Evolutionary conservation across 257 asterid genomes (phyloP).

Genomic region (Cinchona pubescens): DNA sequence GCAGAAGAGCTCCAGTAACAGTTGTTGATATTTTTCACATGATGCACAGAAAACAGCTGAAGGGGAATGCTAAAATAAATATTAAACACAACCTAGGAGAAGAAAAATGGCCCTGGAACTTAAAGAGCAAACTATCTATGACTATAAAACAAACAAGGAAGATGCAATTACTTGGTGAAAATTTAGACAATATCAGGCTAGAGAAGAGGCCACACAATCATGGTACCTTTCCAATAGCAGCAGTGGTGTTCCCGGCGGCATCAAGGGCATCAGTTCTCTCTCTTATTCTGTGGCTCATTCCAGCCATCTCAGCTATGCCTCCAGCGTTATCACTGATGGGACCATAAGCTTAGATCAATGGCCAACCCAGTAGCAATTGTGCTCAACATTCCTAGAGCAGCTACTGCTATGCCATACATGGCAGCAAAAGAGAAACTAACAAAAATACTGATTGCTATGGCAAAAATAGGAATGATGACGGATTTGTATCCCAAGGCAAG

Average conservation of each 20-base stretch:
- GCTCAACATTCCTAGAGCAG: constrained; percentile 95
- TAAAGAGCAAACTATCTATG: background rate
- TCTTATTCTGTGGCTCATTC: constrained; percentile 87
- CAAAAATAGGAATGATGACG: constrained; percentile 84
- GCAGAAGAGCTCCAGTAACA: background rate
- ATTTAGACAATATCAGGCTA: background rate
- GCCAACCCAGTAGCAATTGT: constrained; percentile 92
- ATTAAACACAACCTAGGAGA: background rate
- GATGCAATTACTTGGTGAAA: background rate
- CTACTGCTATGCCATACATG: constrained; percentile 87
- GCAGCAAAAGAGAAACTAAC: constrained; percentile 88
- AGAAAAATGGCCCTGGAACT: background rate
- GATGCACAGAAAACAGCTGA: background rate
- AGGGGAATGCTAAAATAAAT: background rate
- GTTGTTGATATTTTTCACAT: background rate
- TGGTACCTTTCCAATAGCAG: constrained; percentile 85
- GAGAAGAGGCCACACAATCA: background rate
- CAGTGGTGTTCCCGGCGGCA: constrained; percentile 96
- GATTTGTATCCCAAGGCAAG: constrained; percentile 95
- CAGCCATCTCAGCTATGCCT: constrained; percentile 97
- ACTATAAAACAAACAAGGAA: background rate
- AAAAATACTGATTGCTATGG: constrained; percentile 76
- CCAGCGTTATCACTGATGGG: constrained; percentile 98
- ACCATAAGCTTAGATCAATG: constrained; percentile 90
- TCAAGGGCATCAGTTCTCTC: constrained; percentile 96